Evolutionary conservation across 176 grass and related monocot species (phyloP), one percentile per base, ranked within the genome.

Genomic region (Tillandsia fasciculata): DNA sequence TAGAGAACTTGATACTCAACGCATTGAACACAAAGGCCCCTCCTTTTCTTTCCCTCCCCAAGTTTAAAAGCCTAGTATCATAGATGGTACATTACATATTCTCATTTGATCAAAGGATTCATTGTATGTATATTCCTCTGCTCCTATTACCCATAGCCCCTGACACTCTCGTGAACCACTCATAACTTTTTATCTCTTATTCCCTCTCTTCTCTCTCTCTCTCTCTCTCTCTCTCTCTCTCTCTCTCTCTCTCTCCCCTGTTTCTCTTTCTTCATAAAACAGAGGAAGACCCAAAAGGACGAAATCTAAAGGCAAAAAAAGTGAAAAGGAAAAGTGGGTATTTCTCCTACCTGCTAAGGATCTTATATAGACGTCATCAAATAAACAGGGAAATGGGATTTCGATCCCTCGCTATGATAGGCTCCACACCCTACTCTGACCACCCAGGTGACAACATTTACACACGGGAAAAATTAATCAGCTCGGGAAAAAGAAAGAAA

Each of bases 361-460:
- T 81, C 78, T 81, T 81, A 69, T 54, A 68, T 64, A 26, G 12
- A 72, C 78, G 78, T 81, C 71, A 81, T 56, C 71, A 75, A 64
- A 69, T 69, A 74, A 61, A 68, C 71, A 68, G 51, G 69, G 52
- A 48, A 81, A 75, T 73, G 70, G 49, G 18, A 69, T 68, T 14
- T 49, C 12, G 13, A 51, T 57, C 64, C 49, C 29, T 56, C 49
- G 23, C 69, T 27, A 27, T 72, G 24, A 14, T 18, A 15, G 29
- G 65, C 26, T 17, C 8, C 29, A 42, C 64, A 29, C 17, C 28
- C 49, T 61, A 9, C 28, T 56, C n/a, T 72, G 10, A 10, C 26
- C 15, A 2, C 26, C 69, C 26, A 52, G 20, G 3, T 29, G 64
- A 61, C 67, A 52, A 14, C 50, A 26, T 71, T 42, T 42, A 42